Conservation (phyloP, 176 grass and related monocot species). For the bread wheat (Triticum aestivum) region IWGSC_CS_RefSeq_v2.1 NC_057802.1:321200758-321201257, state of each 20-base stretch:
- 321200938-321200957: constrained; percentile 24
- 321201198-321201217: constrained; percentile 80
- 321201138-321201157: constrained; percentile 15
- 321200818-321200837: constrained; percentile 24
- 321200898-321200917: background rate
- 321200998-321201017: constrained; percentile 56
- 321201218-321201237: constrained; percentile 88
- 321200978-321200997: constrained; percentile 43
- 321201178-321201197: constrained; percentile 89
- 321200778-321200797: constrained; percentile 75
- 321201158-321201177: constrained; percentile 1
- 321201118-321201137: constrained; percentile 29
- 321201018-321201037: constrained; percentile 97
- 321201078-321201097: constrained; percentile 29
- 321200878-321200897: constrained; percentile 13
- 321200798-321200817: constrained; percentile 15
- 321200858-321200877: background rate
- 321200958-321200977: constrained; percentile 62
- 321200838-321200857: background rate
- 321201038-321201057: constrained; percentile 99
- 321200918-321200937: background rate
- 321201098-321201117: background rate
- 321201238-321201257: constrained; percentile 95
- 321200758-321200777: constrained; percentile 22
- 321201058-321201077: constrained; percentile 97